Conservation (phyloP, 176 grass and related monocot genomes). For the Oropetium thomaeum region DNA sequence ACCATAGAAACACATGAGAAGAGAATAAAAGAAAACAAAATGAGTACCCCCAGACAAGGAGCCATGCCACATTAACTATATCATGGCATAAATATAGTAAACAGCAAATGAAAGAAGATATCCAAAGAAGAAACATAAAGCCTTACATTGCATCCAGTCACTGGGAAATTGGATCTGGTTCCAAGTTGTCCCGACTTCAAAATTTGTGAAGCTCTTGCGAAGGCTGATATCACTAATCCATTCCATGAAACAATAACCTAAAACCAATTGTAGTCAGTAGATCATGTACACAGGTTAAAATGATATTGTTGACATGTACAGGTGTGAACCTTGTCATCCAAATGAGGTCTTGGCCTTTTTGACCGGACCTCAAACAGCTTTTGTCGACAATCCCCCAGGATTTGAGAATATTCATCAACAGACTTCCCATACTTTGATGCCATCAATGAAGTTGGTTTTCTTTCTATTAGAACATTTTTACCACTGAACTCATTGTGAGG, state of each 20-base stretch:
- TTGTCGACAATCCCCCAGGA: slow-evolving; percentile 58
- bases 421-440: slow-evolving; percentile 67
- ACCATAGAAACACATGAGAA: background rate
- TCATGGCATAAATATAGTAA: background rate
- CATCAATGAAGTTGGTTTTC: slow-evolving; percentile 53
- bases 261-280: slow-evolving; percentile 21
- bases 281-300: slow-evolving; percentile 15
- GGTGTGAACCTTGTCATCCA: slow-evolving; percentile 82
- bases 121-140: background rate
- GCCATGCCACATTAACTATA: background rate
- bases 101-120: slow-evolving; percentile 8
- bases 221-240: slow-evolving; percentile 82
- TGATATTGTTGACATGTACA: background rate
- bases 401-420: slow-evolving; percentile 71
- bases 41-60: background rate
- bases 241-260: slow-evolving; percentile 99
- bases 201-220: slow-evolving; percentile 89
- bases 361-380: slow-evolving; percentile 65
- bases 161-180: slow-evolving; percentile 60
- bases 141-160: slow-evolving; percentile 63
- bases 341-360: slow-evolving; percentile 79
- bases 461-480: slow-evolving; percentile 89
- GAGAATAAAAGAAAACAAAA: background rate
- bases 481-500: slow-evolving; percentile 83
- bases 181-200: slow-evolving; percentile 50